These are phyloP conservation scores for Alternaria metachromatica DNA, from an alignment of 2,329 filamentous ascomycete species.

Conservation along the genomic window DNA sequence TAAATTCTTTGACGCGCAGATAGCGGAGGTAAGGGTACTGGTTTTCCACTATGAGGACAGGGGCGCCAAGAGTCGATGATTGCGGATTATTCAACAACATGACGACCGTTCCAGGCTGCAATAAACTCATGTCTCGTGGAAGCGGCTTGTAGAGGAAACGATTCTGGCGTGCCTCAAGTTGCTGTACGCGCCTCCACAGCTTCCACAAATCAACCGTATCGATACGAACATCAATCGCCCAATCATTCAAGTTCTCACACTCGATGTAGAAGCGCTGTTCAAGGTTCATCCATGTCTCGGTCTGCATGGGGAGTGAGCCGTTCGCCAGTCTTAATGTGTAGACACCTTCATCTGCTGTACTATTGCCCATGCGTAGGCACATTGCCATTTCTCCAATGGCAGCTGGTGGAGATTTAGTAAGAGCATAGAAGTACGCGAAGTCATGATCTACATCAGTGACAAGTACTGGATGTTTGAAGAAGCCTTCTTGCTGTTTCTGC, in stretches of 20 bases:
- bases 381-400: slow-evolving; percentile 20
- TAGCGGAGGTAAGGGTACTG: slow-evolving; percentile 16
- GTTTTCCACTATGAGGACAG: slow-evolving; percentile 21
- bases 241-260: slow-evolving; percentile 8
- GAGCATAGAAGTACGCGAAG: slow-evolving; percentile 21
- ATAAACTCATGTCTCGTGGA: slow-evolving; percentile 7
- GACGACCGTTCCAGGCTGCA: slow-evolving; percentile 18
- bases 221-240: slow-evolving; percentile 15
- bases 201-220: slow-evolving; percentile 15
- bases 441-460: slow-evolving; percentile 11
- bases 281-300: slow-evolving; percentile 23
- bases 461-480: slow-evolving; percentile 28
- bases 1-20: slow-evolving; percentile 21
- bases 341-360: slow-evolving; percentile 1
- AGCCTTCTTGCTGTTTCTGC: slow-evolving; percentile 24
- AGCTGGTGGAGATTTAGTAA: slow-evolving; percentile 19
- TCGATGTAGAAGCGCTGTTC: slow-evolving; percentile 29
- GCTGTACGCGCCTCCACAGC: slow-evolving; percentile 9
- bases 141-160: slow-evolving; percentile 32
- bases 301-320: slow-evolving; percentile 16
- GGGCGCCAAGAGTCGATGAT: slow-evolving; percentile 22
- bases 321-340: slow-evolving; percentile 13
- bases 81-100: slow-evolving; percentile 20
- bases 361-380: slow-evolving; percentile 17
- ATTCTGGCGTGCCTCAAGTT: slow-evolving; percentile 30